phyloP scores from a whole-genome alignment of 2,329 filamentous ascomycete genomes.

The Xylariaceae sp. region DNA sequence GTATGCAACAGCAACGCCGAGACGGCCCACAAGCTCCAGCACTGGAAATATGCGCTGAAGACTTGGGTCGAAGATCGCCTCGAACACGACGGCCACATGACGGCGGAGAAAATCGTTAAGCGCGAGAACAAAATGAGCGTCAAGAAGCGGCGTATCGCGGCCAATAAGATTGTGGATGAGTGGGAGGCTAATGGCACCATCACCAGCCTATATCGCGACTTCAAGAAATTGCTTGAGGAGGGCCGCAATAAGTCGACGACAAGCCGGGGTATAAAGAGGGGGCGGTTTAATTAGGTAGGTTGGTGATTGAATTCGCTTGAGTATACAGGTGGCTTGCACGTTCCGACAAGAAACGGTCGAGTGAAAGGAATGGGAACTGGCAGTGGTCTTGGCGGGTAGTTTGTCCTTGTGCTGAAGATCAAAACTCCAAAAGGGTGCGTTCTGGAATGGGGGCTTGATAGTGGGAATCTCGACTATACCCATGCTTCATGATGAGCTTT shows the following conservation, averaged over 20 bases:
- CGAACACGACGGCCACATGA: conserved; percentile 52
- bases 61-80: conserved; percentile 65
- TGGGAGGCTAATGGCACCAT: conserved; percentile 61
- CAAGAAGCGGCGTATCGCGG: conserved; percentile 55
- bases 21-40: conserved; percentile 66
- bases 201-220: conserved; percentile 59
- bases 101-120: conserved; percentile 53
- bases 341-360: too few relatives aligned
- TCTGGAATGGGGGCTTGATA: too few relatives aligned
- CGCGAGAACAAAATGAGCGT: conserved; percentile 59
- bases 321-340: too few relatives aligned
- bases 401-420: too few relatives aligned
- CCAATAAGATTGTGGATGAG: conserved; percentile 58
- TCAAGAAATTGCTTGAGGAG: conserved; percentile 57
- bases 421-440: too few relatives aligned
- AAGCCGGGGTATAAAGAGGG: conserved; percentile 14
- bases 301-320: too few relatives aligned
- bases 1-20: conserved; percentile 51
- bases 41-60: conserved; percentile 75
- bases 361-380: too few relatives aligned
- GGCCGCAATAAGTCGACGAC: conserved; percentile 47
- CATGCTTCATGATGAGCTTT: too few relatives aligned
- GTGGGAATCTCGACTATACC: too few relatives aligned
- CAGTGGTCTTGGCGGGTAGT: too few relatives aligned
- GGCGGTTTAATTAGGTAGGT: conserved; percentile 7